phyloP scores from a whole-genome alignment of 768 basidiomycete species.

The Leccinum disarticulatum region DNA sequence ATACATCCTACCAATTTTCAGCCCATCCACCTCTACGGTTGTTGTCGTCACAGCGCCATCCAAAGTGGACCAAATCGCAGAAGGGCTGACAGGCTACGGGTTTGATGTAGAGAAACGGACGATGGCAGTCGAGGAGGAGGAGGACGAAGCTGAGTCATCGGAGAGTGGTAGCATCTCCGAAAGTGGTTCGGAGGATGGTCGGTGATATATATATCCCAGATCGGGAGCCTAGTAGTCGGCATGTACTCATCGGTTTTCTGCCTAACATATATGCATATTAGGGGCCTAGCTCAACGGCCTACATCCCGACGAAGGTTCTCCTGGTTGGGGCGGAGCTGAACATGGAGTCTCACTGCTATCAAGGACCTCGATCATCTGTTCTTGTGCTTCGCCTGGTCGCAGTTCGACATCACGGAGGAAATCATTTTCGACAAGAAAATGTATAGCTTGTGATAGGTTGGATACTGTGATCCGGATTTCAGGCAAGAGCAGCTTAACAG shows the following conservation, averaged over 20 bases:
- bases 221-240: neutral
- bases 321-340: neutral
- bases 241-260: neutral
- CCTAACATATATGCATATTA: neutral
- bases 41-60: conserved; percentile 82
- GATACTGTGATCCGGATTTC: conserved; percentile 89
- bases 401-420: conserved; percentile 81
- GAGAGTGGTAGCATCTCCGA: conserved; percentile 35
- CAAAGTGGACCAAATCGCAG: conserved; percentile 69
- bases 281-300: neutral
- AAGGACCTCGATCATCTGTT: conserved; percentile 63
- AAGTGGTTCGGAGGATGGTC: conserved; percentile 23
- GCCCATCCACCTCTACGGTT: conserved; percentile 69
- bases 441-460: conserved; percentile 89
- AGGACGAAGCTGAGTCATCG: conserved; percentile 44
- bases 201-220: conserved; percentile 7
- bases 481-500: conserved; percentile 66
- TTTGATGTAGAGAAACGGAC: conserved; percentile 76
- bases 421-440: conserved; percentile 87
- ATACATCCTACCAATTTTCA: conserved; percentile 85
- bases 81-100: conserved; percentile 63
- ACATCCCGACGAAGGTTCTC: neutral
- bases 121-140: conserved; percentile 61
- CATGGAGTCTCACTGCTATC: conserved; percentile 19
- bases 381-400: conserved; percentile 71